Conservation (phyloP, 2,329 filamentous ascomycete species). For the Colletotrichum aenigma region DNA sequence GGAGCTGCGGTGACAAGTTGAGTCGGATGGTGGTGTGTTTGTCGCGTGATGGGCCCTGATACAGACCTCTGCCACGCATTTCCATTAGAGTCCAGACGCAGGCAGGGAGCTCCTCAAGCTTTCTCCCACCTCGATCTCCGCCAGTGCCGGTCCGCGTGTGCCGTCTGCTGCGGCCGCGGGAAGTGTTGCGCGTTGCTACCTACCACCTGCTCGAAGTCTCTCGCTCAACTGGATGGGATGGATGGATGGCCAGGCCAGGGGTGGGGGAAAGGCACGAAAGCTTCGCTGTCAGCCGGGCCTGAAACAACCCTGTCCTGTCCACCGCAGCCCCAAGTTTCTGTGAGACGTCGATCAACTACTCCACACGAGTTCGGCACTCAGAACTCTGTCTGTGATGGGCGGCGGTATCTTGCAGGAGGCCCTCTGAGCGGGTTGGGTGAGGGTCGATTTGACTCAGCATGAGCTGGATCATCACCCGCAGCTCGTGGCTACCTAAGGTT, state of each 20-base stretch:
- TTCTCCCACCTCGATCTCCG: background rate
- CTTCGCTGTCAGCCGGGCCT: slow-evolving; percentile 10
- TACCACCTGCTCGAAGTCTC: background rate
- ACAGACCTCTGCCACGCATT: background rate
- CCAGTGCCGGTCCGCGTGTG: background rate
- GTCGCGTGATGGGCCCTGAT: background rate
- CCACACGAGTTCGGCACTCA: slow-evolving; percentile 15
- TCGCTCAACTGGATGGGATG: background rate
- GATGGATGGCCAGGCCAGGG: background rate
- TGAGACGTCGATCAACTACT: slow-evolving; percentile 15
- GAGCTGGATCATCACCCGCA: background rate
- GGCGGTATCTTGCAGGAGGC: background rate
- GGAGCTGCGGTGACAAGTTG: background rate
- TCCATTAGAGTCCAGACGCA: background rate
- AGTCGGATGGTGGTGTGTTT: background rate
- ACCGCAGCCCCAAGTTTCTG: background rate
- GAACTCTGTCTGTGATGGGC: background rate
- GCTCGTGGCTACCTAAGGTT: background rate
- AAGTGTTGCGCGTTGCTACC: background rate
- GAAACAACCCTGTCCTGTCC: slow-evolving; percentile 19
- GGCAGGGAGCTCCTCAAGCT: background rate
- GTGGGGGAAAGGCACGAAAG: background rate
- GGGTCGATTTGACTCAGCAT: background rate
- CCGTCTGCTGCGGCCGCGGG: background rate
- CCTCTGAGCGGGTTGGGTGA: background rate